Base-by-base conservation (phyloP, 2,329 filamentous ascomycete genomes). In the Periconia sp. region DNA sequence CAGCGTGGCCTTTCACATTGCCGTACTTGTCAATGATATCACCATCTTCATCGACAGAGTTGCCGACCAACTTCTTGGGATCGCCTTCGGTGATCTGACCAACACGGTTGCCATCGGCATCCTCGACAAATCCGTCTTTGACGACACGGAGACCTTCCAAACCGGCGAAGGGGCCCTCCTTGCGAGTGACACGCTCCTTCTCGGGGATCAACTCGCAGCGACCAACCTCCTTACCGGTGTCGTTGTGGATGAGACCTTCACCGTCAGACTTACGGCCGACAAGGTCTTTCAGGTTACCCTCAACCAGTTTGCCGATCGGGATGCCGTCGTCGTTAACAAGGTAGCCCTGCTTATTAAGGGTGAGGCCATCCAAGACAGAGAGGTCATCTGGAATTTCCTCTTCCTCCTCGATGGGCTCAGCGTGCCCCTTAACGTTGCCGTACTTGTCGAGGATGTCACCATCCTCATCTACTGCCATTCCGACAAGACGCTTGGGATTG, bases 21-120 rank as follows among this genome's bases (percentile, higher is more conserved):
- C 81, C 83, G 61, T 89, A 91, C 66, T 84, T 85, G 74, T 94
- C 89, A 42, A 88, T 77, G 22, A 95, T 84, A 43, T 94, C 89
- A 25, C 89, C 89, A 51, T 95, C 89, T 49, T 89, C 85, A 43
- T 94, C 89, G 13, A 94, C 89, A 7, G 77, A 61, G 33, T 88
- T 86, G 12, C 89, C 89, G 25, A 85, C 82, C 1, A 95, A 79
- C 37, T 78, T 75, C 78, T 89, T 90, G 24, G 79, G 67, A 40
- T 95, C 87, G 3, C 89, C 89, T 33, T 84, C 81, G 3, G 80
- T 75, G 26, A 92, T 78, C 29, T 85, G 78, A 16, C 89, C 89
- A 34, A 94, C 87, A 17, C 87, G 78, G 50, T 88, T 83, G 24
- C 87, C 88, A 78, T 95, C 78, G 79, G 86, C 68, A 82, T 96